A percentile compares a stretch with the other conserved stretches of the same genome.
Conservation (phyloP, 805 yeast species). For the Wickerhamomyces hampshirensis region DNA sequence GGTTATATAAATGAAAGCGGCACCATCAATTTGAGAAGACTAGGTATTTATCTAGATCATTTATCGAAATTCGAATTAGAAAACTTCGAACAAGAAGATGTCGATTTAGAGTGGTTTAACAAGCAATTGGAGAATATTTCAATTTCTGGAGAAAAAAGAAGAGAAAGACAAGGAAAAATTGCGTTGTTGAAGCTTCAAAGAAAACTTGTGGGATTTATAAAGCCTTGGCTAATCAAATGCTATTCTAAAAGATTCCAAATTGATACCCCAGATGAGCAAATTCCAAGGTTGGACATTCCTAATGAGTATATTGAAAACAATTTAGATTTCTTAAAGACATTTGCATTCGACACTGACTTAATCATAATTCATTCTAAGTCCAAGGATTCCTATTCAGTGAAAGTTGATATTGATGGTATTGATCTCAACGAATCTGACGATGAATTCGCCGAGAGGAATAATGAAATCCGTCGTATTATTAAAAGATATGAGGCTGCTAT, state of each 20-base stretch:
- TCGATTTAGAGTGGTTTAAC: conserved; percentile 91
- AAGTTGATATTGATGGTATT: conserved; percentile 70
- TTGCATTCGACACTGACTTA: conserved; percentile 65
- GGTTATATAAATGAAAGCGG: conserved; percentile 87
- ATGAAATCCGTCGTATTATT: conserved; percentile 46
- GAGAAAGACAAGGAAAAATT: conserved; percentile 61
- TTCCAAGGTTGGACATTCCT: conserved; percentile 45
- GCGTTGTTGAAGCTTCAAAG: conserved; percentile 68
- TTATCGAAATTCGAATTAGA: conserved; percentile 77
- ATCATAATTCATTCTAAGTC: conserved; percentile 61
- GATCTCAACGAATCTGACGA: conserved; percentile 64
- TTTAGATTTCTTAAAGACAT: conserved; percentile 54
- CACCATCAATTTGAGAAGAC: conserved; percentile 65
- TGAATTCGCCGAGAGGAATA: conserved; percentile 50
- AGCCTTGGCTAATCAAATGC: conserved; percentile 41
- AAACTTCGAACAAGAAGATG: conserved; percentile 76
- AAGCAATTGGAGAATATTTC: conserved; percentile 77
- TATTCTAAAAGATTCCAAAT: conserved; percentile 27
- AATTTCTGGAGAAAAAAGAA: conserved; percentile 62
- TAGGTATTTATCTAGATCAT: conserved; percentile 70
- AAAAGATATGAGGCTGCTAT: conserved; percentile 63
- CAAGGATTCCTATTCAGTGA: conserved; percentile 50
- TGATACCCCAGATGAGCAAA: conserved; percentile 26
- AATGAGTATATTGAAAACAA: conserved; percentile 35
- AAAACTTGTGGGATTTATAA: conserved; percentile 55